Conservation (phyloP, 495 filamentous ascomycete species). For the Aspergillus diversus region DNA sequence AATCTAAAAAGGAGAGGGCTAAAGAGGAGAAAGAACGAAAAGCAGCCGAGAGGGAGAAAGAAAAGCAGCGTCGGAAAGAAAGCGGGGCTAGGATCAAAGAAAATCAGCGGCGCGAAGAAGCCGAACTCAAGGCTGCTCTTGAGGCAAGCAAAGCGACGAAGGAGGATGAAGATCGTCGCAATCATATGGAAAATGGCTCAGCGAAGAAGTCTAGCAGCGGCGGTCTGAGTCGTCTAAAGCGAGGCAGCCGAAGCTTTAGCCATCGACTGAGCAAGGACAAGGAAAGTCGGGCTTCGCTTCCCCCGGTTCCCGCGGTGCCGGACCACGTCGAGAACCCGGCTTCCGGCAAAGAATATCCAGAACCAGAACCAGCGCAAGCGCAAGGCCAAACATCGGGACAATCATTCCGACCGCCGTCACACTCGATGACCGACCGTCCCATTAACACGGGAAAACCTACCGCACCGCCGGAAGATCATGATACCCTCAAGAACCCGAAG, state of each 20-base stretch:
- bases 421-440: constrained; percentile 20
- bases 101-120: constrained; percentile 56
- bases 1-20: constrained; percentile 49
- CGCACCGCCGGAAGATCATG: constrained; percentile 31
- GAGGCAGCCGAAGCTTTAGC: constrained; percentile 65
- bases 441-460: constrained; percentile 26
- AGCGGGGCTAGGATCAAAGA: constrained; percentile 55
- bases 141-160: constrained; percentile 58
- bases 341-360: constrained; percentile 10
- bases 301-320: constrained; percentile 30
- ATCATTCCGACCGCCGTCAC: constrained; percentile 6
- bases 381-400: constrained; percentile 18
- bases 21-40: constrained; percentile 68
- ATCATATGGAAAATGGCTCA: constrained; percentile 31
- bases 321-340: constrained; percentile 23
- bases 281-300: constrained; percentile 38
- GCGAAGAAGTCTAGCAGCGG: constrained; percentile 38
- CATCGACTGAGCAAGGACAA: constrained; percentile 45
- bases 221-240: constrained; percentile 55
- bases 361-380: constrained; percentile 15
- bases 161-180: constrained; percentile 52
- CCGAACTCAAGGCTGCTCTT: constrained; percentile 60
- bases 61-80: constrained; percentile 70
- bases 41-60: constrained; percentile 67
- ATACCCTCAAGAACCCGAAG: constrained; percentile 27